These are phyloP conservation scores for Scorias spongiosa DNA, from an alignment of 2,329 filamentous ascomycete genomes.

Conservation along the genomic window DNA sequence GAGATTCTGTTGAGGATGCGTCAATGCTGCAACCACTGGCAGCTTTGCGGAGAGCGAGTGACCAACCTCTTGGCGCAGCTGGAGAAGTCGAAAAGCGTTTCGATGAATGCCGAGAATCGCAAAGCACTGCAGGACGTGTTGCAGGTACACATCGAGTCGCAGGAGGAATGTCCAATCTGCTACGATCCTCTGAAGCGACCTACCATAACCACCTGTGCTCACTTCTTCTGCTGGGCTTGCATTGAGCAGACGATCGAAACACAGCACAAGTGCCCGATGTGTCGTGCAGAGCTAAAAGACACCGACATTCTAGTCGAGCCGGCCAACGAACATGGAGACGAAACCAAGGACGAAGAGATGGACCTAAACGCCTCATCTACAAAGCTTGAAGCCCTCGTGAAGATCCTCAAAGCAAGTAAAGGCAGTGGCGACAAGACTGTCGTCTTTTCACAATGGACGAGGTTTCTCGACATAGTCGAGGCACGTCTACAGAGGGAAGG, in stretches of 20 bases:
- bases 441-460: conserved; percentile 65
- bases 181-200: conserved; percentile 56
- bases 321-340: conserved; percentile 35
- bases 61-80: conserved; percentile 55
- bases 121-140: conserved; percentile 60
- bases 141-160: conserved; percentile 60
- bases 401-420: conserved; percentile 56
- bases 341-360: conserved; percentile 27
- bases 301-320: conserved; percentile 51
- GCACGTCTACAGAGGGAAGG: conserved; percentile 45
- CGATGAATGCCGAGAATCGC: conserved; percentile 56
- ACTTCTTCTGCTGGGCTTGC: conserved; percentile 61
- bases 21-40: conserved; percentile 82
- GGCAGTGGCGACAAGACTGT: conserved; percentile 50
- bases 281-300: conserved; percentile 51
- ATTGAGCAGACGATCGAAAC: conserved; percentile 59
- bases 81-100: conserved; percentile 51
- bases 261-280: conserved; percentile 74
- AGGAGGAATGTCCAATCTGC: conserved; percentile 74
- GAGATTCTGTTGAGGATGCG: conserved; percentile 70
- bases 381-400: conserved; percentile 66
- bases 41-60: conserved; percentile 61
- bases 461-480: conserved; percentile 58
- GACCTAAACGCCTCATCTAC: conserved; percentile 54
- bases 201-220: conserved; percentile 73